Percentiles rank a stretch among this genome's conserved stretches.
These are phyloP conservation scores for Huntiella bhutanensis DNA, from an alignment of 2,329 filamentous ascomycete species.

Conservation along the genomic window DNA sequence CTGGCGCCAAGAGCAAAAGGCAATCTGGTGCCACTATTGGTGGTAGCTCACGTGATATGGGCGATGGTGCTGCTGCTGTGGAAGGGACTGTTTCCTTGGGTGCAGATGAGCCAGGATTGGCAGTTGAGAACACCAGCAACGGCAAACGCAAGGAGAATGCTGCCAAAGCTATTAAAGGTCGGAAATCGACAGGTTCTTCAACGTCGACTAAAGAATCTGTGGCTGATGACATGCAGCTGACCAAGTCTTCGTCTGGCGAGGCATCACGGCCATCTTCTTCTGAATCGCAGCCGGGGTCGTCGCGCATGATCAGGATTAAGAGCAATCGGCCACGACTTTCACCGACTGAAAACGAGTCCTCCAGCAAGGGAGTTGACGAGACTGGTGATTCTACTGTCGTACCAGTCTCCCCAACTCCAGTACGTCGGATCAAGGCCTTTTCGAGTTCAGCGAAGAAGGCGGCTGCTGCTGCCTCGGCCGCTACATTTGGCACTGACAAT, in stretches of 20 bases:
- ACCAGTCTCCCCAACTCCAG: not conserved
- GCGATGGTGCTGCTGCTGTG: not conserved
- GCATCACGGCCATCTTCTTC: not conserved
- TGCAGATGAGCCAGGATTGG: not conserved
- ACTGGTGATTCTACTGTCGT: not conserved
- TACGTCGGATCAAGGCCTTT: slow-evolving; percentile 2
- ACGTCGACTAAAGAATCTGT: not conserved
- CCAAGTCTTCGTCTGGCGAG: not conserved
- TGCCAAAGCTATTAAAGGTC: too few species aligned
- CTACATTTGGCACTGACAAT: not conserved
- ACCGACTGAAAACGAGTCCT: too few species aligned
- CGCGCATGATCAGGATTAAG: slow-evolving; percentile 1
- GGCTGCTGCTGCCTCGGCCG: not conserved
- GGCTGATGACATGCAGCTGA: not conserved
- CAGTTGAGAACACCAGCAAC: not conserved
- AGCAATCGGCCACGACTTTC: not conserved
- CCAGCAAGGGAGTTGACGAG: not conserved
- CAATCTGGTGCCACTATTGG: not conserved
- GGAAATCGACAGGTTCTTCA: too few species aligned
- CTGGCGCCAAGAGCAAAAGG: not conserved
- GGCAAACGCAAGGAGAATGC: slow-evolving; percentile 1
- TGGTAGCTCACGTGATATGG: slow-evolving; percentile 9
- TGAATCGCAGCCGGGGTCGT: not conserved
- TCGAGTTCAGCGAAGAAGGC: slow-evolving; percentile 1
- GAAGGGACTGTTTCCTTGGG: not conserved